These are phyloP conservation scores for Ophiostoma quercus DNA, from an alignment of 2,329 filamentous ascomycete genomes.

Conservation along the genomic window DNA sequence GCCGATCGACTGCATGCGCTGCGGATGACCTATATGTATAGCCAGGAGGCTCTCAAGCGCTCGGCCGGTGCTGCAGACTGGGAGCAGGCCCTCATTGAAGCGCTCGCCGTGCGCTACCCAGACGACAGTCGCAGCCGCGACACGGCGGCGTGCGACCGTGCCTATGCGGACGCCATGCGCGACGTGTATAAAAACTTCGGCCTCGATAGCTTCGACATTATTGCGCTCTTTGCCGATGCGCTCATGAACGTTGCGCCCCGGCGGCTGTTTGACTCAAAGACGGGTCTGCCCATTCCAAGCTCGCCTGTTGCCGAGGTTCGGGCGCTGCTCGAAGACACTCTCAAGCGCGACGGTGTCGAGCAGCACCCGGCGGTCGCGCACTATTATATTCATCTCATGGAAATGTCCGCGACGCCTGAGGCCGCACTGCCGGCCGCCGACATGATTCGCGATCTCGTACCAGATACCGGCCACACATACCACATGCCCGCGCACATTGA, in stretches of 20 bases:
- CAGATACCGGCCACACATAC: slow-evolving; percentile 23
- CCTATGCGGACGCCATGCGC: slow-evolving; percentile 19
- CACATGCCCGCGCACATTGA: slow-evolving; percentile 26
- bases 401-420: slow-evolving; percentile 25
- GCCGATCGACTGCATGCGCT: slow-evolving; percentile 44
- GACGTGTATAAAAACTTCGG: slow-evolving; percentile 13
- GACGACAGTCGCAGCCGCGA: slow-evolving; percentile 13
- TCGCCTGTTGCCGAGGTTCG: slow-evolving; percentile 50
- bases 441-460: slow-evolving; percentile 24
- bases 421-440: slow-evolving; percentile 19
- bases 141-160: slow-evolving; percentile 15
- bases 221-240: slow-evolving; percentile 20
- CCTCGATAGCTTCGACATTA: slow-evolving; percentile 16
- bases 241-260: slow-evolving; percentile 47
- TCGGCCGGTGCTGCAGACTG: slow-evolving; percentile 5
- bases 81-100: slow-evolving; percentile 19
- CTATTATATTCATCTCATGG: slow-evolving; percentile 43
- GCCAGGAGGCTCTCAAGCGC: slow-evolving; percentile 8
- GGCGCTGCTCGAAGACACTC: slow-evolving; percentile 51
- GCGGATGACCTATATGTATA: slow-evolving; percentile 12
- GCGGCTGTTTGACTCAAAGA: slow-evolving; percentile 40
- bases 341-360: slow-evolving; percentile 41
- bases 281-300: slow-evolving; percentile 43
- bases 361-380: slow-evolving; percentile 63
- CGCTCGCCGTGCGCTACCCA: slow-evolving; percentile 17